Evolutionary conservation across 495 filamentous ascomycete species (phyloP).

Genomic region (Tuber aestivum): DNA sequence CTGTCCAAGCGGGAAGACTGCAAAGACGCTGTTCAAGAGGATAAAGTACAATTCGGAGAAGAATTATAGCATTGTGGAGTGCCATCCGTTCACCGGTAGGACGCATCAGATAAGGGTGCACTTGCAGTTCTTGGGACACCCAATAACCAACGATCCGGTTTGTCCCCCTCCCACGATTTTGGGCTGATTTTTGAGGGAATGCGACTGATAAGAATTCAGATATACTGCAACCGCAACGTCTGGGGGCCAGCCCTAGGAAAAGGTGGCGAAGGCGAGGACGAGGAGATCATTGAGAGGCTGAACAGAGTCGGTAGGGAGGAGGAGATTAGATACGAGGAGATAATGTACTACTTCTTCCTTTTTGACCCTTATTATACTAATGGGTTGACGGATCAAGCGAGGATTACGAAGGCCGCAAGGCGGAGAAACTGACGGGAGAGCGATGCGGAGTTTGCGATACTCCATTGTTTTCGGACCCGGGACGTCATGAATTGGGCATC

Average conservation of each 20-base stretch:
- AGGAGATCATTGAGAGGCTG: constrained; percentile 79
- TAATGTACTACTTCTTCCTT: constrained; percentile 53
- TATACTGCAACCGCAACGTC: constrained; percentile 88
- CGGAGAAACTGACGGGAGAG: constrained; percentile 86
- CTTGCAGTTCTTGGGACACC: constrained; percentile 87
- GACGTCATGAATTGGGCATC: constrained; percentile 79
- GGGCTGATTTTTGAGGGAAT: background rate
- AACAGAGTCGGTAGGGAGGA: constrained; percentile 91
- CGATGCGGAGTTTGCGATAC: constrained; percentile 75
- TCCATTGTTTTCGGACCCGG: constrained; percentile 86
- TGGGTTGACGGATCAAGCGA: constrained; percentile 9
- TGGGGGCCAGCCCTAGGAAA: constrained; percentile 75
- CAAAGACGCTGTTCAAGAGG: constrained; percentile 81
- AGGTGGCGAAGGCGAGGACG: constrained; percentile 66
- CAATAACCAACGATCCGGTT: constrained; percentile 82
- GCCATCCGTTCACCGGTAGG: constrained; percentile 83
- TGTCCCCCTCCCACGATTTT: background rate
- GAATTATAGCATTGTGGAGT: constrained; percentile 87
- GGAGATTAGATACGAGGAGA: constrained; percentile 82
- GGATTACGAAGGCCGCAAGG: constrained; percentile 73
- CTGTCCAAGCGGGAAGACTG: constrained; percentile 81
- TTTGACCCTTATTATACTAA: background rate
- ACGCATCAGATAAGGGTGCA: constrained; percentile 96
- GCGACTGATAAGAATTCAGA: constrained; percentile 41
- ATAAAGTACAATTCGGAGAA: constrained; percentile 58